Evolutionary conservation across 73 alveolate genomes (phyloP).

Genomic region (Strombidium stylifer): DNA sequence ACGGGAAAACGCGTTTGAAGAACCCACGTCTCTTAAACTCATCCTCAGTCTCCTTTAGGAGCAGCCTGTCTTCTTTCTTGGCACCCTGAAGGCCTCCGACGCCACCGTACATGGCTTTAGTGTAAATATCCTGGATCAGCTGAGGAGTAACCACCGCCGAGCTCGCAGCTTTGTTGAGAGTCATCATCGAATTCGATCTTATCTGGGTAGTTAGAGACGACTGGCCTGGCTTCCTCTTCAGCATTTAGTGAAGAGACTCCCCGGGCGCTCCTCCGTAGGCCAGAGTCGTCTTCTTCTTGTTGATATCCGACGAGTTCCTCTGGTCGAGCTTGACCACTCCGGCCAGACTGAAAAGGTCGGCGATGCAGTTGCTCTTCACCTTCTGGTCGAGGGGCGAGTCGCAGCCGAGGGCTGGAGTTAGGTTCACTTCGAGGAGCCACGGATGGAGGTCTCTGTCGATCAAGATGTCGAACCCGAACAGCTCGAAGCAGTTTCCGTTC

Average conservation of each 20-base stretch:
- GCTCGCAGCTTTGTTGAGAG: too few relatives aligned
- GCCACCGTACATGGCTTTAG: too few relatives aligned
- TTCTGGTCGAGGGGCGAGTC: conserved; percentile 88
- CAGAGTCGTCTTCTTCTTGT: neutral
- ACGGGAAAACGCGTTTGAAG: conserved; percentile 76
- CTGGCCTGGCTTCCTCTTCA: too few relatives aligned
- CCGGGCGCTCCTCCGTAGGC: neutral
- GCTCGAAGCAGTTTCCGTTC: conserved; percentile 65
- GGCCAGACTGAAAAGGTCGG: conserved; percentile 79
- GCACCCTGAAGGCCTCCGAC: too few relatives aligned
- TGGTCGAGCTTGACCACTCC: conserved; percentile 58
- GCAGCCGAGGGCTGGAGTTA: conserved; percentile 86
- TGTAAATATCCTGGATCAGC: too few relatives aligned
- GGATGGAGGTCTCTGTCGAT: conserved; percentile 78
- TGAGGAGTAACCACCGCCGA: too few relatives aligned
- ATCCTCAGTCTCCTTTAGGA: conserved; percentile 54
- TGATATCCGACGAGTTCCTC: neutral
- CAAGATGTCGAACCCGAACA: conserved; percentile 83
- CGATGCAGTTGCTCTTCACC: conserved; percentile 72
- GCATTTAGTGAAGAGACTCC: too few relatives aligned
- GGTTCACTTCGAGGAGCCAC: conserved; percentile 95
- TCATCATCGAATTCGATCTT: too few relatives aligned
- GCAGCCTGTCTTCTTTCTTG: conserved; percentile 46
- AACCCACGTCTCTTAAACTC: conserved; percentile 65
- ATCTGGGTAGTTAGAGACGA: too few relatives aligned